Evolutionary conservation across 208 protist species (phyloP).

Genomic region (Trypanosoma caninum): DNA sequence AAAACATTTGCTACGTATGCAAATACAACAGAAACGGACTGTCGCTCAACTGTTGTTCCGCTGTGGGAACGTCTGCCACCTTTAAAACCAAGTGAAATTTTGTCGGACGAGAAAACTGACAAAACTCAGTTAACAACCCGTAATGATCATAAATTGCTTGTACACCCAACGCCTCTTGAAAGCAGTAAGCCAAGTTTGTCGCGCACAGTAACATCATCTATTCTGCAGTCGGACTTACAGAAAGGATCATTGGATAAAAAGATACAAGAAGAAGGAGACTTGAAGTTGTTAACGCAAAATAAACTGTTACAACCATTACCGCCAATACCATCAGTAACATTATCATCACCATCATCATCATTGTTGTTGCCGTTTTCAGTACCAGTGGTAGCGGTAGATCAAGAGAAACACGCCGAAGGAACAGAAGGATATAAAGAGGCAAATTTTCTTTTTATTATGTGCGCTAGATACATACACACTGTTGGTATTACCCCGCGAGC

Average conservation of each 20-base stretch:
- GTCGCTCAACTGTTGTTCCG: constrained; percentile 9
- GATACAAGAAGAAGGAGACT: too few species aligned
- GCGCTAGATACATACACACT: constrained; percentile 63
- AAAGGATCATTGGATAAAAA: too few species aligned
- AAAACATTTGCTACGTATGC: constrained; percentile 52
- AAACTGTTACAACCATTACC: too few species aligned
- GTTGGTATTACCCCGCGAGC: constrained; percentile 50
- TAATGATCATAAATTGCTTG: too few species aligned
- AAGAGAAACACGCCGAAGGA: background rate
- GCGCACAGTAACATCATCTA: too few species aligned
- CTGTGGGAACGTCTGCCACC: constrained; percentile 32
- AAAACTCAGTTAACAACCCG: too few species aligned
- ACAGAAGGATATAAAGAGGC: constrained; percentile 33
- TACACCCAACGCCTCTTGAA: too few species aligned
- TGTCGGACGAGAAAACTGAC: too few species aligned
- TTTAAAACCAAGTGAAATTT: background rate
- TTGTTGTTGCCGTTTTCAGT: background rate
- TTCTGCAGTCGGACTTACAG: too few species aligned
- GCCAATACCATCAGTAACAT: too few species aligned
- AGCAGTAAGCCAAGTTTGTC: too few species aligned
- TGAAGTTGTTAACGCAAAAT: too few species aligned
- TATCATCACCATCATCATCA: background rate
- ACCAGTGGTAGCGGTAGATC: background rate
- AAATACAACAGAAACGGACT: constrained; percentile 7
- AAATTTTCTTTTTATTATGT: constrained; percentile 85